Evolutionary conservation across 1,139 yeast genomes (phyloP).

Genomic region (Yamadazyma blattariae): DNA sequence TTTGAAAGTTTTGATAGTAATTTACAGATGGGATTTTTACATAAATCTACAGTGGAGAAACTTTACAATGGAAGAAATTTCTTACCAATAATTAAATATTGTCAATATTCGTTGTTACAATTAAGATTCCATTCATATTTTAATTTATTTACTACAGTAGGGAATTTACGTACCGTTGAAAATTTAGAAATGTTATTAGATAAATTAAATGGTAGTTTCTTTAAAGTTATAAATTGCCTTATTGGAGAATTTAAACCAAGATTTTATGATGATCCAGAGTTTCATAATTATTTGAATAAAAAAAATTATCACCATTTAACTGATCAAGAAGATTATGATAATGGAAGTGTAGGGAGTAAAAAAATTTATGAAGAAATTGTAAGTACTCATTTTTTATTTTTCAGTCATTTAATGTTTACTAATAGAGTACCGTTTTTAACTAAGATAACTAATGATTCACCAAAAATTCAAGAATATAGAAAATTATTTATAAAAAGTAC

Average conservation of each 20-base stretch:
- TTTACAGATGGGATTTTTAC: constrained; percentile 7
- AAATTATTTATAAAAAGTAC: constrained; percentile 35
- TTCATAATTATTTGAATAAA: constrained; percentile 9
- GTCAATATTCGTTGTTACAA: constrained; percentile 20
- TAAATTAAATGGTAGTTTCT: constrained; percentile 21
- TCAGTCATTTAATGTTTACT: constrained; percentile 34
- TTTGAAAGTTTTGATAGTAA: constrained; percentile 5
- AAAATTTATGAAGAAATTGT: constrained; percentile 1
- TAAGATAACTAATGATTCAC: constrained; percentile 14
- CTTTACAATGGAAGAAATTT: constrained; percentile 4
- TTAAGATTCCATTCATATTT: constrained; percentile 29
- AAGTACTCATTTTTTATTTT: constrained; percentile 24
- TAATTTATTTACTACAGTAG: constrained; percentile 26
- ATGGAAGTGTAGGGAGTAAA: constrained; percentile 8
- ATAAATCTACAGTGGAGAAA: constrained; percentile 8
- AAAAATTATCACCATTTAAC: constrained; percentile 1
- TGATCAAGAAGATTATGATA: neutral
- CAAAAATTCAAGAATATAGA: constrained; percentile 22
- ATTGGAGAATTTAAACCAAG: constrained; percentile 20
- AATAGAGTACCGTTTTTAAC: constrained; percentile 33
- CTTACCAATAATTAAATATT: constrained; percentile 6
- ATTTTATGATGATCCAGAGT: constrained; percentile 28
- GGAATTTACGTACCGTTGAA: constrained; percentile 16
- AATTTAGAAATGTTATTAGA: constrained; percentile 17
- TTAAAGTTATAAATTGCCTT: constrained; percentile 14